Percentiles rank a stretch among this genome's conserved stretches.
These are phyloP conservation scores for Blepharisma stoltei DNA, from an alignment of 73 alveolate genomes.

Conservation along the genomic window DNA sequence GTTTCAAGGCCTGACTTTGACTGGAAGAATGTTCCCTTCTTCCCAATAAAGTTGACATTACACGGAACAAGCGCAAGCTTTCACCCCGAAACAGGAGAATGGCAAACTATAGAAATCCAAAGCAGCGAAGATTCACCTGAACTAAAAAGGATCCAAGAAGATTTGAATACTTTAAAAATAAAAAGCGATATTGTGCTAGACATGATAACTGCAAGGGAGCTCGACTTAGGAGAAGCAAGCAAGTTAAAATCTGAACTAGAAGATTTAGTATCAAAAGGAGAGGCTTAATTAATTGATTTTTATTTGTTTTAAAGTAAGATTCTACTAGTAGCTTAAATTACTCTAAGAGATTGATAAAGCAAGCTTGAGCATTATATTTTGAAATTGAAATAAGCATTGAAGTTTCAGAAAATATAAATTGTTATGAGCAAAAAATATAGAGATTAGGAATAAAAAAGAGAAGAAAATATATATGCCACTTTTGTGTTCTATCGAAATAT, in stretches of 20 bases:
- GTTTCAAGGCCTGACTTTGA: neutral
- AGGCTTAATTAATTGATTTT: neutral
- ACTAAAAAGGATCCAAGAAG: neutral
- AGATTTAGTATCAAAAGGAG: slow-evolving; percentile 13
- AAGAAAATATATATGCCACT: too few relatives aligned
- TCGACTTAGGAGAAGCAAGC: slow-evolving; percentile 4
- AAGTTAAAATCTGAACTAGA: slow-evolving; percentile 19
- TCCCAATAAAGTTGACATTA: neutral
- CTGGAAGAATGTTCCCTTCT: slow-evolving; percentile 20
- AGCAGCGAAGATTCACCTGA: neutral
- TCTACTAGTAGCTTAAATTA: too few relatives aligned
- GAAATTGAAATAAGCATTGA: too few relatives aligned
- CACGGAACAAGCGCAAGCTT: neutral
- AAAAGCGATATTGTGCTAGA: slow-evolving; percentile 19
- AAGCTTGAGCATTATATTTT: too few relatives aligned
- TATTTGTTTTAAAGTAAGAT: too few relatives aligned
- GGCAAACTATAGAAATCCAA: neutral
- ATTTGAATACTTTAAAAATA: neutral
- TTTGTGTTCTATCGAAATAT: too few relatives aligned
- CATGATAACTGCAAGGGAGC: slow-evolving; percentile 16
- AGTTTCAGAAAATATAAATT: too few relatives aligned
- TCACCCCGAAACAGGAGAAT: neutral
- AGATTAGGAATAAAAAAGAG: too few relatives aligned
- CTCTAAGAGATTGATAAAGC: too few relatives aligned
- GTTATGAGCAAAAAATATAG: too few relatives aligned